phyloP scores from a whole-genome alignment of 257 asterid species.

The Solanum habrochaites region DNA sequence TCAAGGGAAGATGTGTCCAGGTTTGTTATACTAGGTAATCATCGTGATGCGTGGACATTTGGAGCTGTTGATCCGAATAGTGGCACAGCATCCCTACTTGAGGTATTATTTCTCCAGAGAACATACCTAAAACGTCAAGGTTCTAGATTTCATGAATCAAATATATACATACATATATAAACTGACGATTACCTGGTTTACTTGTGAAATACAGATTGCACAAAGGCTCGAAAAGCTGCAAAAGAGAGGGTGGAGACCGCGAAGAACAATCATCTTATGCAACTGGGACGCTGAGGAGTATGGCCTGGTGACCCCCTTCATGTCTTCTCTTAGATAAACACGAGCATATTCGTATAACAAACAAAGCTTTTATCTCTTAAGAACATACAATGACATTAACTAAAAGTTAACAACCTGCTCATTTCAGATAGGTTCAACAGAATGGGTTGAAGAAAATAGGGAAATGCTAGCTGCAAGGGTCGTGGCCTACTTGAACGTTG shows the following conservation, averaged over 20 bases:
- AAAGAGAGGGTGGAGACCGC: slow-evolving; percentile 43
- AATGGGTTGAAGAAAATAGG: slow-evolving; percentile 92
- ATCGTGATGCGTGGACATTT: slow-evolving; percentile 94
- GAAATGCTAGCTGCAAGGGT: slow-evolving; percentile 57
- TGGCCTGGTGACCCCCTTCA: slow-evolving; percentile 53
- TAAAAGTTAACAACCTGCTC: background rate
- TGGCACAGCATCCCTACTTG: slow-evolving; percentile 84
- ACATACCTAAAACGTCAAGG: background rate
- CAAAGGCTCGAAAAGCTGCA: slow-evolving; percentile 42
- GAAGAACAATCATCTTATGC: slow-evolving; percentile 69
- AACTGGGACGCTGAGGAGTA: slow-evolving; percentile 94
- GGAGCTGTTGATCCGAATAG: slow-evolving; percentile 92
- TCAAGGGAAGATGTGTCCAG: slow-evolving; percentile 18
- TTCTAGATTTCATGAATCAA: background rate
- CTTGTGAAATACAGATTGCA: slow-evolving; percentile 40
- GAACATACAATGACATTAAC: background rate
- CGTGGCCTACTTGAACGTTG: slow-evolving; percentile 80
- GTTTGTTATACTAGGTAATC: slow-evolving; percentile 77
- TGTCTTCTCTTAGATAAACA: background rate
- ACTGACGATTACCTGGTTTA: background rate
- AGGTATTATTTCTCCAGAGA: slow-evolving; percentile 24
- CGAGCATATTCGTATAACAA: background rate
- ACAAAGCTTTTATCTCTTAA: background rate
- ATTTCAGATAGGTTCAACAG: slow-evolving; percentile 71
- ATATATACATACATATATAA: background rate